Conservation (phyloP, 2,329 filamentous ascomycete genomes). For the Fusarium buxicola region DNA sequence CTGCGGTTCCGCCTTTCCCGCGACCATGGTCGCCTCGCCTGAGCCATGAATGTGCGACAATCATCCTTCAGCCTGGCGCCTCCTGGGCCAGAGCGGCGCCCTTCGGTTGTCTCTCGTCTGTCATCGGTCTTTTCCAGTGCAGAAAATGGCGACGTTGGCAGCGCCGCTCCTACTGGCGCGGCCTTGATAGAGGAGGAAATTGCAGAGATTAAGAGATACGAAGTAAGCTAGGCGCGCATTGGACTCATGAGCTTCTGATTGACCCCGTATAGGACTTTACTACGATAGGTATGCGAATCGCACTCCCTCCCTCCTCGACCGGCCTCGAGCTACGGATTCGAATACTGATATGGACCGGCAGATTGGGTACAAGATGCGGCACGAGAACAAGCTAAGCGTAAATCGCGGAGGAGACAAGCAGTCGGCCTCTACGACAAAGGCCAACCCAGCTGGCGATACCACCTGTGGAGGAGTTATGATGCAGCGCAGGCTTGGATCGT, state of each 20-base stretch:
- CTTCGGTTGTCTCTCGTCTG: constrained; percentile 73
- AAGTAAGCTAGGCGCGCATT: constrained; percentile 60
- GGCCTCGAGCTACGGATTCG: constrained; percentile 6
- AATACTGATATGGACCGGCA: constrained; percentile 51
- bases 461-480: constrained; percentile 88
- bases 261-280: constrained; percentile 78
- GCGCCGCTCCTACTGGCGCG: constrained; percentile 65
- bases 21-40: constrained; percentile 54
- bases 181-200: constrained; percentile 92
- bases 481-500: constrained; percentile 98
- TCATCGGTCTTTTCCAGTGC: constrained; percentile 74
- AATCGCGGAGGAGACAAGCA: constrained; percentile 77
- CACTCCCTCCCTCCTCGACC: constrained; percentile 7
- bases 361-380: constrained; percentile 99
- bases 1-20: constrained; percentile 21
- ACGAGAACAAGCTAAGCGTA: constrained; percentile 85
- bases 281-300: constrained; percentile 74
- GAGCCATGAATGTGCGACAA: constrained; percentile 63
- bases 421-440: constrained; percentile 78
- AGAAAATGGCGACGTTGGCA: constrained; percentile 70
- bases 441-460: constrained; percentile 80
- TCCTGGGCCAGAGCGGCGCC: constrained; percentile 57
- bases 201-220: constrained; percentile 96
- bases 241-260: constrained; percentile 44
- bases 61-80: constrained; percentile 59